Percentiles rank a stretch among this genome's conserved stretches.
phyloP scores from a whole-genome alignment of 176 grass and related monocot species.

The Hsuehochloa calcarea region DNA sequence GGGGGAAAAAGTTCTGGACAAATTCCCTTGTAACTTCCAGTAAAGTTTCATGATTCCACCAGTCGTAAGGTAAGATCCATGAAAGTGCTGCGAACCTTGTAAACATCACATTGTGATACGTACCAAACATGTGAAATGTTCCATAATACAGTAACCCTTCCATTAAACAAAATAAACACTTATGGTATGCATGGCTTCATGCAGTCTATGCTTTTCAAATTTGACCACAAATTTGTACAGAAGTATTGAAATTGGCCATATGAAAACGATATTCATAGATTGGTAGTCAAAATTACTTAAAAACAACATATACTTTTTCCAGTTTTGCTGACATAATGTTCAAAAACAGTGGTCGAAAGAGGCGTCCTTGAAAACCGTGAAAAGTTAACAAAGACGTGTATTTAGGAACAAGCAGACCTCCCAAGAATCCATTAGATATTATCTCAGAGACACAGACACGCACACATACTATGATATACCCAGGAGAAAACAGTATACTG shows the following conservation, averaged over 20 bases:
- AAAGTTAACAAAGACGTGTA: neutral
- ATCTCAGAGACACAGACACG: neutral
- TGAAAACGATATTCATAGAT: neutral
- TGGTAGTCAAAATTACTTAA: neutral
- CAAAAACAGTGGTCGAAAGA: neutral
- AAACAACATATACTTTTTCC: neutral
- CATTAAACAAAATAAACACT: neutral
- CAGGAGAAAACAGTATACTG: neutral
- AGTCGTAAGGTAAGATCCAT: neutral
- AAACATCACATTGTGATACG: neutral
- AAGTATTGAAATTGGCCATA: conserved; percentile 1
- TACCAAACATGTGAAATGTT: neutral
- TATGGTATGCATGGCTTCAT: neutral
- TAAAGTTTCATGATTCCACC: neutral
- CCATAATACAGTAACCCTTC: neutral
- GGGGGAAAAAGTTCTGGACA: neutral
- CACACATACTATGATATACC: neutral
- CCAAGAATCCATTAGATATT: neutral
- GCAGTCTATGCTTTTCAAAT: neutral
- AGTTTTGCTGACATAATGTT: neutral
- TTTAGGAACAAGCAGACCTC: neutral
- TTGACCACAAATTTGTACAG: neutral
- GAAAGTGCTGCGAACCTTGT: neutral
- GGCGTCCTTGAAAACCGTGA: neutral
- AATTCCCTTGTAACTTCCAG: neutral